Base-by-base conservation (phyloP, 1,139 yeast species). In the Hyphopichia fennica region DNA sequence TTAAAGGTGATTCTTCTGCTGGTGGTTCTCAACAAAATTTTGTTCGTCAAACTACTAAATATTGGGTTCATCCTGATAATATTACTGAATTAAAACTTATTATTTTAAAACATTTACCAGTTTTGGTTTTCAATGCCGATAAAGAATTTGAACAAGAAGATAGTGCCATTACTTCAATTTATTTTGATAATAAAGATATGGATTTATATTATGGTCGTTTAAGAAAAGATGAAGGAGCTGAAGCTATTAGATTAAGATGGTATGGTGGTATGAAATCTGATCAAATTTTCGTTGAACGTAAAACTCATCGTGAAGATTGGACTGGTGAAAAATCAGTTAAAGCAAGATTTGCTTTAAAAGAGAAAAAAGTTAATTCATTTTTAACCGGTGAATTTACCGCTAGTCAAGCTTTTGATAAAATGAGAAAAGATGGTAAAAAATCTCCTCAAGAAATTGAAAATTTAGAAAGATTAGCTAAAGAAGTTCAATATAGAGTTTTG, bases 221-320 rank as follows among this genome's bases (percentile, higher is more conserved):
- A 56, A 82, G 95, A 62, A 93, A 93, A 67, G 95, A 89, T 53
- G 99, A 93, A 73, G 99, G 99, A 63, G 99, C 99, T 9, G 99
- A 93, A 67, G 99, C 99, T 18, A 90, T 93, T 54, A 84, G 99
- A 70, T 76, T 93, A 61, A 84, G 99, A 72, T 93, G 99, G 99
- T 93, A 93, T 62, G 99, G 99, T 60, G 97, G 96, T 42, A 91
- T 93, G 99, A 77, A 81, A 45, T 79, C 93, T 3, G 96, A 91
- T 53, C 88, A 87, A 41, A 89, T 93, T 44, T 93, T 93, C 53
- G 96, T 93, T 30, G 99, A 93, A 68, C 82, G 99, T 65, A 93
- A 93, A 66, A 93, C 99, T 13, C 99, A 93, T 62, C 81, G 99
- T 65, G 99, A 93, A 66, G 99, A 93, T 69, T 93, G 99, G 99